These are phyloP conservation scores for Candida pseudofarinosa DNA, from an alignment of 805 yeast species.

Conservation along the genomic window DNA sequence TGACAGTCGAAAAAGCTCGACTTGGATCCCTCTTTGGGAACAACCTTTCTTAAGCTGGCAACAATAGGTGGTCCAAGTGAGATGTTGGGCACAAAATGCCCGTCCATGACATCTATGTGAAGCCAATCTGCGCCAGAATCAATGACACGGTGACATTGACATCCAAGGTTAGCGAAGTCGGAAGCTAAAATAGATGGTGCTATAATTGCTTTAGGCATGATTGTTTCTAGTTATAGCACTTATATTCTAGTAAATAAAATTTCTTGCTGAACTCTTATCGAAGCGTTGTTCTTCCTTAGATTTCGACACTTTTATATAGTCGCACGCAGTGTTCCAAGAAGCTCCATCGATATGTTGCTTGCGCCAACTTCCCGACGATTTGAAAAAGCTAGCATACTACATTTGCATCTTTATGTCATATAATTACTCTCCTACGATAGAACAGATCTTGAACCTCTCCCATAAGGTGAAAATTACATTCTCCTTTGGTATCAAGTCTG, in stretches of 20 bases:
- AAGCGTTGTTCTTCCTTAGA: neutral
- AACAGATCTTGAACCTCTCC: no score
- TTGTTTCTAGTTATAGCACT: neutral
- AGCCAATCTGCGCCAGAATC: constrained; percentile 91
- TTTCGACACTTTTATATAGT: neutral
- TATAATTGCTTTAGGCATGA: constrained; percentile 75
- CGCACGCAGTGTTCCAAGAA: neutral
- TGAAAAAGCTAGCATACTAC: no score
- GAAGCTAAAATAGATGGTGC: constrained; percentile 95
- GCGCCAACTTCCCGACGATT: neutral
- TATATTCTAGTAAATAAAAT: neutral
- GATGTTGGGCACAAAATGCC: constrained; percentile 96
- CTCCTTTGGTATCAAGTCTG: no score
- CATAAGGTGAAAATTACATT: no score
- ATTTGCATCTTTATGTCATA: no score
- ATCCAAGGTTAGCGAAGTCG: constrained; percentile 85
- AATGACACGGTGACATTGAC: constrained; percentile 79
- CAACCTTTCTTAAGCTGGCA: constrained; percentile 64
- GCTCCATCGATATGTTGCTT: neutral
- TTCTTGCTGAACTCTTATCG: neutral
- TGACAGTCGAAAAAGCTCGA: constrained; percentile 83
- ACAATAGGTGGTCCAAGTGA: constrained; percentile 92
- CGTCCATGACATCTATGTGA: constrained; percentile 98
- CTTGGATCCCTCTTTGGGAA: constrained; percentile 59
- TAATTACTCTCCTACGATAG: no score